Conservation (phyloP, 495 filamentous ascomycete species). For the Usnea hakonensis region DNA sequence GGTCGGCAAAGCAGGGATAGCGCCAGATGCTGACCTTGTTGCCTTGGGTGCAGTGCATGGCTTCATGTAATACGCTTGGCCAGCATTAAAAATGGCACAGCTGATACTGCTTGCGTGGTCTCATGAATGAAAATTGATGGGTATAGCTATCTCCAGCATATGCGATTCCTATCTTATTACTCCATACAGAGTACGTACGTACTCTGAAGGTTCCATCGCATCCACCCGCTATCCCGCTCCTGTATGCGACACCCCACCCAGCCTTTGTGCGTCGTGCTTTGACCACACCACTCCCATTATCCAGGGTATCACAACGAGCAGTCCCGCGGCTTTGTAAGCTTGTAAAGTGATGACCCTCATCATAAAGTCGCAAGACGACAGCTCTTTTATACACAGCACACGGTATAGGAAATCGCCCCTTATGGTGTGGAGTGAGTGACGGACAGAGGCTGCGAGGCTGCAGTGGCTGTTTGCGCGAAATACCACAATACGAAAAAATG, state of each 20-base stretch:
- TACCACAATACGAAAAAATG: constrained; percentile 5
- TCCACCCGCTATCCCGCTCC: background rate
- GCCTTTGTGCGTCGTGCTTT: background rate
- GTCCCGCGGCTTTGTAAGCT: too few species aligned
- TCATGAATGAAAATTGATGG: background rate
- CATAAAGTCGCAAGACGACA: too few species aligned
- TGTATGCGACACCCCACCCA: background rate
- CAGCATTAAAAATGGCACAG: background rate
- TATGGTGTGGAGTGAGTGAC: too few species aligned
- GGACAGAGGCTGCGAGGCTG: background rate
- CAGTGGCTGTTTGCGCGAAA: constrained; percentile 1
- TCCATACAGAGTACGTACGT: too few species aligned
- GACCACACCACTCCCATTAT: background rate
- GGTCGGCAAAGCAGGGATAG: background rate
- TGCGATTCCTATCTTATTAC: background rate
- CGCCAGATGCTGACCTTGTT: background rate
- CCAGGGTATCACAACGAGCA: background rate
- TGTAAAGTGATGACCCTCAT: background rate
- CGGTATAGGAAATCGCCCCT: too few species aligned
- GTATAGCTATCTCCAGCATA: background rate
- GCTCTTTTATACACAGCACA: too few species aligned
- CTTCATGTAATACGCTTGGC: background rate
- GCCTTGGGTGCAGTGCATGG: background rate
- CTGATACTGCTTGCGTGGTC: background rate
- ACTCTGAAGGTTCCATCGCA: background rate